Conservation (phyloP, 1,284 basidiomycete species). For the Cryptococcus sp. region DNA sequence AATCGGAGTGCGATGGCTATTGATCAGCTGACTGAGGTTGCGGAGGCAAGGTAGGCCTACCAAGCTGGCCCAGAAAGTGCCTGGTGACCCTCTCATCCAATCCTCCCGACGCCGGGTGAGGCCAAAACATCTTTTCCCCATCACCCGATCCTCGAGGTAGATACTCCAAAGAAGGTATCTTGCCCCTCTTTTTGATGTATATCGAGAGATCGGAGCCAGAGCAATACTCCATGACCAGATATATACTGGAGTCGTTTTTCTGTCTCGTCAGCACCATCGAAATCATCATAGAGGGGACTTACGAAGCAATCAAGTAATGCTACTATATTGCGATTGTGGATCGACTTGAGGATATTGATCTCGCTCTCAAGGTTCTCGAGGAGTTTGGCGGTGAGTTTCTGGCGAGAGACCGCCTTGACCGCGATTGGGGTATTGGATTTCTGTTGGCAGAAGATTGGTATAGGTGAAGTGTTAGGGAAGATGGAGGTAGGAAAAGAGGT, state of each 20-base stretch:
- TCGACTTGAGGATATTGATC: constrained; percentile 91
- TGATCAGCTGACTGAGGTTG: constrained; percentile 5
- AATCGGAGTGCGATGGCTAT: constrained; percentile 89
- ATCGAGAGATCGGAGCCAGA: constrained; percentile 91
- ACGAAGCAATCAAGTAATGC: constrained; percentile 84
- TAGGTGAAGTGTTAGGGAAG: neutral
- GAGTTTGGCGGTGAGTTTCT: constrained; percentile 84
- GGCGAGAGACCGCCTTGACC: constrained; percentile 89
- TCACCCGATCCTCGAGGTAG: constrained; percentile 52
- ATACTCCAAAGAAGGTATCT: constrained; percentile 78
- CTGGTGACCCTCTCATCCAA: constrained; percentile 86
- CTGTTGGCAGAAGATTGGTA: constrained; percentile 49
- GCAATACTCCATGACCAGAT: constrained; percentile 97
- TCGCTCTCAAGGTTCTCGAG: constrained; percentile 96
- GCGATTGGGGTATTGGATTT: constrained; percentile 74
- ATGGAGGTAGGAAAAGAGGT: neutral
- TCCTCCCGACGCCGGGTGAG: constrained; percentile 85
- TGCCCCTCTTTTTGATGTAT: constrained; percentile 91
- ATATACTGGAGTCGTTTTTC: constrained; percentile 90
- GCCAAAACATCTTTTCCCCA: constrained; percentile 65
- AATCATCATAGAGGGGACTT: constrained; percentile 20
- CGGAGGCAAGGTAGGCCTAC: too few species aligned
- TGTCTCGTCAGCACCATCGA: constrained; percentile 39
- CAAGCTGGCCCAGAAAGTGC: constrained; percentile 88
- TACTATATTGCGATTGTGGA: constrained; percentile 91